Evolutionary conservation across 2,329 filamentous ascomycete genomes (phyloP).

Genomic region (Aspergillus phoenicis): DNA sequence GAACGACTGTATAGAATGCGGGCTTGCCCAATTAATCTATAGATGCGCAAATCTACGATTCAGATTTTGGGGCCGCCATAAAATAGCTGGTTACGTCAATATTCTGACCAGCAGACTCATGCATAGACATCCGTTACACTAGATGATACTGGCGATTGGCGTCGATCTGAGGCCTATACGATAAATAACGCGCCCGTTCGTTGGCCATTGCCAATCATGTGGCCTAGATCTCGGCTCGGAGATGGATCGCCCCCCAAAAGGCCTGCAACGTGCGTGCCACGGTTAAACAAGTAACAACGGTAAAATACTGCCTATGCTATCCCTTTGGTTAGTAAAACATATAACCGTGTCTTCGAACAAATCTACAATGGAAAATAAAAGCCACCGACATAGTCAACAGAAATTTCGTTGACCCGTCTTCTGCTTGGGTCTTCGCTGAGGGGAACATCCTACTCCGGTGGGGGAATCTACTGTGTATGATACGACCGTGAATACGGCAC

Average conservation of each 20-base stretch:
- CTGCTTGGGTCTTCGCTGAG: background rate
- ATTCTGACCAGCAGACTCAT: background rate
- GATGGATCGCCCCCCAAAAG: constrained; percentile 11
- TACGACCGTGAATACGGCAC: constrained; percentile 11
- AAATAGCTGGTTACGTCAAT: constrained; percentile 3
- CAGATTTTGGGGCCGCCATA: background rate
- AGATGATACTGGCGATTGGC: constrained; percentile 6
- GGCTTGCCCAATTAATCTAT: background rate
- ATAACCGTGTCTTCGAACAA: background rate
- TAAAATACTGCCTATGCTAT: background rate
- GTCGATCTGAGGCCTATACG: constrained; percentile 4
- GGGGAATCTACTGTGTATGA: constrained; percentile 1
- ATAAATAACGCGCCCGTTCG: constrained; percentile 6
- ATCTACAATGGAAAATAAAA: background rate
- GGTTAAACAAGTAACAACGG: background rate
- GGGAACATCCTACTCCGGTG: constrained; percentile 3
- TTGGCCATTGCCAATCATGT: constrained; percentile 18
- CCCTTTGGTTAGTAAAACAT: background rate
- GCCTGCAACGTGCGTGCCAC: constrained; percentile 14
- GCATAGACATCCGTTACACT: background rate
- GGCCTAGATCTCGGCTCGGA: constrained; percentile 18
- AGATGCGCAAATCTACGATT: background rate
- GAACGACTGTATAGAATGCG: too few species aligned
- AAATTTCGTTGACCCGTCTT: background rate
- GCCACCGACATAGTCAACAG: background rate